Conservation (phyloP, 305 asterid species). For the Ilex paraguariensis region DNA sequence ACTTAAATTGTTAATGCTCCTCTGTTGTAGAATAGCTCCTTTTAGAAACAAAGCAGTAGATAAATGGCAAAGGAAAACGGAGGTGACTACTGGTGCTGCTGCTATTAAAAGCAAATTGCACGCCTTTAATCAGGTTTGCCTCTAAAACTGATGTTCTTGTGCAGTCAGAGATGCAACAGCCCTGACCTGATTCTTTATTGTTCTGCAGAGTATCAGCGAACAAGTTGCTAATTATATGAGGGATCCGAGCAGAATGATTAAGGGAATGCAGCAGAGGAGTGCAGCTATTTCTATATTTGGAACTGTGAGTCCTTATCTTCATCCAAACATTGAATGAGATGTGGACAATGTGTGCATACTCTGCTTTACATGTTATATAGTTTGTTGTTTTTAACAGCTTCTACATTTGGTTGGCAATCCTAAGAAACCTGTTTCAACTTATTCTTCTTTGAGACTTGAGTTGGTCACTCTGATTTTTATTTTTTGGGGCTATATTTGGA, state of each 20-base stretch:
- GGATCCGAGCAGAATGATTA: conserved; percentile 92
- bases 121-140: conserved; percentile 90
- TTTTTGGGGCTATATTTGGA: no score
- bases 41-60: conserved; percentile 85
- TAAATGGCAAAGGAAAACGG: conserved; percentile 96
- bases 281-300: conserved; percentile 81
- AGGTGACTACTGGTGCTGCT: conserved; percentile 92
- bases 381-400: conserved; percentile 40
- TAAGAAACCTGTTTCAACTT: conserved; percentile 46
- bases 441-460: conserved; percentile 2
- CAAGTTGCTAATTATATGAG: conserved; percentile 94
- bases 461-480: no score
- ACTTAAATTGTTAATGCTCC: conserved; percentile 9
- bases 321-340: conserved; percentile 3
- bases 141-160: conserved; percentile 14
- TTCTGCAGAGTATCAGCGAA: conserved; percentile 74
- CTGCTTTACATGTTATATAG: conserved; percentile 1
- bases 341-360: conserved; percentile 6
- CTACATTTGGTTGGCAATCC: conserved; percentile 31
- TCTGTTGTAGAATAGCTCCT: conserved; percentile 55
- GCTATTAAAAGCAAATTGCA: conserved; percentile 85
- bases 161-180: conserved; percentile 8
- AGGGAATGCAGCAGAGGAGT: conserved; percentile 87
- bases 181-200: conserved; percentile 22
- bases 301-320: conserved; percentile 47